Conservation (phyloP, 805 yeast species). For the Suhomyces vadensis region DNA sequence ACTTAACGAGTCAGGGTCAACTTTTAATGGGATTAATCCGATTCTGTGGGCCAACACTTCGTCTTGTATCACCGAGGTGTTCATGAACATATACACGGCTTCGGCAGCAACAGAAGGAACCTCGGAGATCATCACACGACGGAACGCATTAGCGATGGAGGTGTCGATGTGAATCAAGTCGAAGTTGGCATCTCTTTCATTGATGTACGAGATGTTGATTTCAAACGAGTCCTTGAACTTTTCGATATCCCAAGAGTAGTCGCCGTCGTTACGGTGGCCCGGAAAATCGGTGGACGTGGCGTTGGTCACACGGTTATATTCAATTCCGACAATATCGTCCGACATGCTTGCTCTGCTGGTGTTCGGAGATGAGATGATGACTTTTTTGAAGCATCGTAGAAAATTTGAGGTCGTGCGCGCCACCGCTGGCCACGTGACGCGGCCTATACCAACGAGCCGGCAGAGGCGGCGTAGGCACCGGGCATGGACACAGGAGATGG, state of each 20-base stretch:
- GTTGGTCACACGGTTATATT: conserved; percentile 87
- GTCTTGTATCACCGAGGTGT: conserved; percentile 95
- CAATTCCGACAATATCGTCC: conserved; percentile 72
- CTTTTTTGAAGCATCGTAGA: background rate
- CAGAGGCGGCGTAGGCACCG: background rate
- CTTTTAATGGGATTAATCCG: conserved; percentile 86
- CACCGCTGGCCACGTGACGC: background rate
- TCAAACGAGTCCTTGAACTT: conserved; percentile 69
- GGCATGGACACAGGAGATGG: too few species aligned
- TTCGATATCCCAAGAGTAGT: conserved; percentile 80
- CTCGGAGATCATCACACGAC: conserved; percentile 95
- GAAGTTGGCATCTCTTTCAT: conserved; percentile 76
- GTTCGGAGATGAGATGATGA: conserved; percentile 3
- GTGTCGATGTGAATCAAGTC: conserved; percentile 87
- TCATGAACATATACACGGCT: conserved; percentile 84
- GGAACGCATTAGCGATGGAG: conserved; percentile 91
- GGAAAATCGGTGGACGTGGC: conserved; percentile 91
- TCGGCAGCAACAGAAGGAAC: conserved; percentile 97
- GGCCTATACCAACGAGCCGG: background rate
- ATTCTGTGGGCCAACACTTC: conserved; percentile 95
- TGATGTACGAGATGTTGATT: conserved; percentile 63
- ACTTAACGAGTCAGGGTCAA: conserved; percentile 83
- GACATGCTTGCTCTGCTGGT: conserved; percentile 19
- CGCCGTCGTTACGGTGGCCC: conserved; percentile 68
- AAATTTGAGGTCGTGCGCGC: conserved; percentile 1